Evolutionary conservation across 352 stramenopile species (phyloP).

Genomic region (Phytophthora sp.): DNA sequence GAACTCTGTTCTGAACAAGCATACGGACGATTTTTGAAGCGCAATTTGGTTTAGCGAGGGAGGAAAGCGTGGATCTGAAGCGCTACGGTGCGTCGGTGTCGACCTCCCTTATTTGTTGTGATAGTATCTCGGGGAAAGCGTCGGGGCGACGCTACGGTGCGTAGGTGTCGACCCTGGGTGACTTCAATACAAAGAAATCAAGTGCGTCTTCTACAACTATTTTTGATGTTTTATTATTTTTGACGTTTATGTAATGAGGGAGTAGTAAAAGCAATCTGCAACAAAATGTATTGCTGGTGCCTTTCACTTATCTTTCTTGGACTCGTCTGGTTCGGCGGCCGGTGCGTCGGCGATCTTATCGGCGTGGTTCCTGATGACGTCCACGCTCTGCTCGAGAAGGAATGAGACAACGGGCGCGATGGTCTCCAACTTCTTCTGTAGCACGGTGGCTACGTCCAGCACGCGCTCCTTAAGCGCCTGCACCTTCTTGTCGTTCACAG

Average conservation of each 20-base stretch:
- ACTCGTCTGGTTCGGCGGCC: slow-evolving; percentile 9
- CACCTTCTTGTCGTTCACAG: slow-evolving; percentile 53
- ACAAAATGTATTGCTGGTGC: neutral
- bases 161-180: slow-evolving; percentile 84
- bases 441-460: slow-evolving; percentile 56
- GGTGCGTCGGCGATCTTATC: slow-evolving; percentile 2
- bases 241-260: too few species aligned
- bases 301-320: slow-evolving; percentile 58
- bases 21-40: slow-evolving; percentile 32
- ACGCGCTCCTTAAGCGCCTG: slow-evolving; percentile 59
- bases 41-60: slow-evolving; percentile 38
- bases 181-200: slow-evolving; percentile 43
- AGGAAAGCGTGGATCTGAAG: slow-evolving; percentile 85
- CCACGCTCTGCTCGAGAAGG: slow-evolving; percentile 61
- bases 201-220: slow-evolving; percentile 14
- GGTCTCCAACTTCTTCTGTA: slow-evolving; percentile 62
- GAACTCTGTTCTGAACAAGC: slow-evolving; percentile 36
- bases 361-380: slow-evolving; percentile 46
- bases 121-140: slow-evolving; percentile 63
- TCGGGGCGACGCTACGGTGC: slow-evolving; percentile 90
- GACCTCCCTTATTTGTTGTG: slow-evolving; percentile 74
- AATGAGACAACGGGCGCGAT: slow-evolving; percentile 67
- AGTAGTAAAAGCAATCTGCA: neutral
- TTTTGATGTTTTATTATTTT: neutral
- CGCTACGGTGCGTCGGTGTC: slow-evolving; percentile 92